Percentiles rank a stretch among this genome's conserved stretches.
These are phyloP conservation scores for Spathaspora girioi DNA, from an alignment of 805 yeast species.

Conservation along the genomic window DNA sequence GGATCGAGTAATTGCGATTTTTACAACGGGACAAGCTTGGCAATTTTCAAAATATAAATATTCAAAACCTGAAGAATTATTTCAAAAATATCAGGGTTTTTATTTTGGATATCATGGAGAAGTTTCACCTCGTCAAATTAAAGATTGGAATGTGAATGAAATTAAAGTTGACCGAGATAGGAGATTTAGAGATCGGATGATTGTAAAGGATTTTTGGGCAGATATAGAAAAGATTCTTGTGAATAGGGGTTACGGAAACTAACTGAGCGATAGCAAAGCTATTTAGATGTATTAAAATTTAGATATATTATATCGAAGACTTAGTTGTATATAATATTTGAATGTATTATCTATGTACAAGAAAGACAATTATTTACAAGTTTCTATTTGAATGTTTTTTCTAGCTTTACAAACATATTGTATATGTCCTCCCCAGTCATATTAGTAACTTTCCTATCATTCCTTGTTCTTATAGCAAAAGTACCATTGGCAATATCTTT, in stretches of 20 bases:
- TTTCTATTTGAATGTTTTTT: conserved; percentile 41
- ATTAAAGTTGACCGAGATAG: conserved; percentile 75
- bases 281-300: not conserved
- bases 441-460: conserved; percentile 41
- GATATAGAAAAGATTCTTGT: conserved; percentile 71
- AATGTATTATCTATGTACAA: not conserved
- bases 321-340: no score
- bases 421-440: conserved; percentile 50
- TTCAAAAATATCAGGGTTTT: conserved; percentile 82
- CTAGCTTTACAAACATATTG: conserved; percentile 51
- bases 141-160: conserved; percentile 85
- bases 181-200: conserved; percentile 86
- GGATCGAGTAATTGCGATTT: conserved; percentile 94
- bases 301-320: no score
- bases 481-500: conserved; percentile 61
- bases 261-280: not conserved
- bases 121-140: conserved; percentile 66
- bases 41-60: conserved; percentile 87
- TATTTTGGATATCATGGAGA: conserved; percentile 77
- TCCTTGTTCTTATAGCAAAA: conserved; percentile 62
- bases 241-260: conserved; percentile 52
- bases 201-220: conserved; percentile 82
- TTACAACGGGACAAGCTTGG: conserved; percentile 98
- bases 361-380: not conserved
- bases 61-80: conserved; percentile 73